These are phyloP conservation scores for Phytophthora hybrid DNA, from an alignment of 352 stramenopile species.

Conservation along the genomic window DNA sequence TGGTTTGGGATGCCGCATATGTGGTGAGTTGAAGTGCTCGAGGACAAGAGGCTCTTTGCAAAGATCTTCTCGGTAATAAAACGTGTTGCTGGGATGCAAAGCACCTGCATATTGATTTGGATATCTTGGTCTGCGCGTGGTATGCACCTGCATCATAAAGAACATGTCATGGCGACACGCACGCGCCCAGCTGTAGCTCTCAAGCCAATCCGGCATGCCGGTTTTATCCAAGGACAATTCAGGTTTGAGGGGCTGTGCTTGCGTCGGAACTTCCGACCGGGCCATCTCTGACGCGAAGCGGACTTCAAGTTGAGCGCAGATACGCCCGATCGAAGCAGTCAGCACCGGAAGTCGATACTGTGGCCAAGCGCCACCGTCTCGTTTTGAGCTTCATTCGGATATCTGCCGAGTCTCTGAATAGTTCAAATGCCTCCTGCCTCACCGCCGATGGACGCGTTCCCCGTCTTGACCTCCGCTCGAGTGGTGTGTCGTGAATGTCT, in stretches of 20 bases:
- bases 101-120: not conserved
- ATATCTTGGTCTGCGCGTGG: not conserved
- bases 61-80: too few relatives aligned
- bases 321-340: constrained; percentile 1
- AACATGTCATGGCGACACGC: not conserved
- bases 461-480: constrained; percentile 7
- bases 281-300: not conserved
- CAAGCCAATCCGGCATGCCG: not conserved
- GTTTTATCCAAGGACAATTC: too few relatives aligned
- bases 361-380: too few relatives aligned
- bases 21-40: too few relatives aligned
- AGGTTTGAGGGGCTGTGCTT: not conserved
- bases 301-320: constrained; percentile 9
- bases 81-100: not conserved
- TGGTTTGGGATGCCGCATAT: too few relatives aligned
- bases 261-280: too few relatives aligned
- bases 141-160: not conserved
- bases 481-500: constrained; percentile 20
- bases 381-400: constrained; percentile 6
- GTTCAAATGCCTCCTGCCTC: not conserved
- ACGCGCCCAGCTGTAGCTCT: too few relatives aligned
- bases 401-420: not conserved
- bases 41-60: too few relatives aligned
- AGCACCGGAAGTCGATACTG: not conserved
- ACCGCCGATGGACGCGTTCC: not conserved